Percentiles rank a stretch among this genome's conserved stretches.
Conservation (phyloP, 1,284 basidiomycete genomes). For the Singerocomus inundabilis region DNA sequence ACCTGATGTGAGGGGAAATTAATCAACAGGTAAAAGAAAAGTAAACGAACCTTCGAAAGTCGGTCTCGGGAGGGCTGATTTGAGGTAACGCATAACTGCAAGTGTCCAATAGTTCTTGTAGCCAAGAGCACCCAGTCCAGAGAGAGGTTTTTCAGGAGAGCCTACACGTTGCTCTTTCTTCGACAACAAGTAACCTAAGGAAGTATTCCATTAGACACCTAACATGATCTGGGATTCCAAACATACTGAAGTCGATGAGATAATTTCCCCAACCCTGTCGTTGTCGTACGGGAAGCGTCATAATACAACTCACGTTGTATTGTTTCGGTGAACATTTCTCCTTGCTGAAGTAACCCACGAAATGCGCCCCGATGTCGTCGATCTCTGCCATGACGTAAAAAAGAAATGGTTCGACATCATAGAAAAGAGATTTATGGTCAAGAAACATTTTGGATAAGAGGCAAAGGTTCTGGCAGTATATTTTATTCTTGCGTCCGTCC, state of each 20-base stretch:
- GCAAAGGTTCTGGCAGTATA: conserved; percentile 99
- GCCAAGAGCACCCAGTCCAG: conserved; percentile 84
- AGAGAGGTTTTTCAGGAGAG: conserved; percentile 92
- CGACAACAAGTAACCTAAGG: conserved; percentile 88
- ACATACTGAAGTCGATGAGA: conserved; percentile 94
- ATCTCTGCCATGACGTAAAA: conserved; percentile 98
- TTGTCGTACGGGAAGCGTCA: conserved; percentile 96
- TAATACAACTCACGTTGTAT: conserved; percentile 98
- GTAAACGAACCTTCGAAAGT: conserved; percentile 71
- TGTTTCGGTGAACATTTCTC: conserved; percentile 96
- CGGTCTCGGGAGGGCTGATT: conserved; percentile 56
- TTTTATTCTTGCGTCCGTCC: conserved; percentile 98
- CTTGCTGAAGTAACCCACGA: conserved; percentile 99
- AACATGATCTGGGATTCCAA: conserved; percentile 18
- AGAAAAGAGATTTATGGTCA: conserved; percentile 99
- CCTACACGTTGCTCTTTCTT: conserved; percentile 90
- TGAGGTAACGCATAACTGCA: conserved; percentile 83
- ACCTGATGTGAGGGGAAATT: conserved; percentile 20
- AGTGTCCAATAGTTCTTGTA: conserved; percentile 97
- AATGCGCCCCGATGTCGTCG: conserved; percentile 87
- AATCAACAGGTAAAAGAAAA: conserved; percentile 10
- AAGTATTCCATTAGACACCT: conserved; percentile 2
- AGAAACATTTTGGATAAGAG: conserved; percentile 99
- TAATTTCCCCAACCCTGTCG: conserved; percentile 93
- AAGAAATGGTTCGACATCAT: conserved; percentile 98